A percentile compares a stretch with the other conserved stretches of the same genome.
Evolutionary conservation across 2,329 filamentous ascomycete species (phyloP).

Genomic region (Periconia digitata): DNA sequence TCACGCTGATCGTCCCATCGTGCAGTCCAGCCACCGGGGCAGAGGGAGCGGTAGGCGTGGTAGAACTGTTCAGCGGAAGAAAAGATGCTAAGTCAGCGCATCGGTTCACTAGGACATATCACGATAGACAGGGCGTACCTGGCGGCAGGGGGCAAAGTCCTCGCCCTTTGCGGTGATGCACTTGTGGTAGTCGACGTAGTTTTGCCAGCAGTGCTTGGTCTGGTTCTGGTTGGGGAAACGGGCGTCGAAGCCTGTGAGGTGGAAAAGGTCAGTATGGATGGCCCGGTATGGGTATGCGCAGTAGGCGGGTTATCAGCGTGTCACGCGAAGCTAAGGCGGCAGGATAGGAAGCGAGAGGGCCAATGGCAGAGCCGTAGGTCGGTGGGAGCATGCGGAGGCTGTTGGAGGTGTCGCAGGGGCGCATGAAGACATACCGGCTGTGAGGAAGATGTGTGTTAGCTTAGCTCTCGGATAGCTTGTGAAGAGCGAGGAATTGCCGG

Average conservation of each 20-base stretch:
- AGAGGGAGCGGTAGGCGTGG: slow-evolving; percentile 94
- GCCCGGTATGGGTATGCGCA: background rate
- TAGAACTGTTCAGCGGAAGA: slow-evolving; percentile 84
- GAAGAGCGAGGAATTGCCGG: too few species aligned
- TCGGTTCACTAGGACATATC: too few species aligned
- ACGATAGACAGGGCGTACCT: too few species aligned
- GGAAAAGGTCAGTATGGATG: background rate
- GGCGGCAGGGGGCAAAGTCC: slow-evolving; percentile 94
- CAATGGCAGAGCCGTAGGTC: background rate
- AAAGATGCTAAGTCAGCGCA: too few species aligned
- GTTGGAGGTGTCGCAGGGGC: slow-evolving; percentile 3
- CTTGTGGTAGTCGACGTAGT: slow-evolving; percentile 99
- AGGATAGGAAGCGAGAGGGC: background rate
- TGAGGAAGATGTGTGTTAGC: slow-evolving; percentile 30
- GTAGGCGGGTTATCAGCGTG: background rate
- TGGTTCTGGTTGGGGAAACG: slow-evolving; percentile 99
- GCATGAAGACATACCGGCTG: slow-evolving; percentile 44
- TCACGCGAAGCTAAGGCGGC: too few species aligned
- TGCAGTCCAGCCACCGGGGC: slow-evolving; percentile 90
- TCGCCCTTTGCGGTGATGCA: slow-evolving; percentile 98
- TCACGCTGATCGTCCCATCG: slow-evolving; percentile 95
- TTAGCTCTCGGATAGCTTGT: slow-evolving; percentile 11
- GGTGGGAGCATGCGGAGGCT: slow-evolving; percentile 4
- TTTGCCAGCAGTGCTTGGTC: slow-evolving; percentile 99
- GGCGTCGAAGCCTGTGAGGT: slow-evolving; percentile 87